phyloP scores from a whole-genome alignment of 202 grass and related monocot species.

The Eragrostis tef region DNA sequence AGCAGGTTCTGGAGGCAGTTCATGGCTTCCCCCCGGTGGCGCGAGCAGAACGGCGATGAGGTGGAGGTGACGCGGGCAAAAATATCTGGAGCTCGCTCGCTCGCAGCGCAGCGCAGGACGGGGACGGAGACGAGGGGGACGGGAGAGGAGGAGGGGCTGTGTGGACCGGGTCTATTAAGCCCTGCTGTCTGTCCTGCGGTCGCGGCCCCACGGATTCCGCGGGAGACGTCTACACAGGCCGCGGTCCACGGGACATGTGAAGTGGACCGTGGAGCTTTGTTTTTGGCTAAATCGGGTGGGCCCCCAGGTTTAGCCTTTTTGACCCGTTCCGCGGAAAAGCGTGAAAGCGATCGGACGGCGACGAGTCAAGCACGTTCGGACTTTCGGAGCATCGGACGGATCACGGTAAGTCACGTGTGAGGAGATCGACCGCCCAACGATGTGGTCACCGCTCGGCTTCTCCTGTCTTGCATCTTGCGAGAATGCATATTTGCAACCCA shows the following conservation, averaged over 20 bases:
- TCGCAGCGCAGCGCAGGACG: not conserved
- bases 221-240: conserved; percentile 37
- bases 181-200: not conserved
- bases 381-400: no score
- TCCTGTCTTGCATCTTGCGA: no score
- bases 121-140: not conserved
- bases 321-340: conserved; percentile 33
- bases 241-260: not conserved
- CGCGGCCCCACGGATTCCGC: not conserved
- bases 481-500: no score
- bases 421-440: not conserved
- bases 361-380: conserved; percentile 27
- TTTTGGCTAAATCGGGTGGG: conserved; percentile 44
- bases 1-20: conserved; percentile 75
- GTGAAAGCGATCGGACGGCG: conserved; percentile 40
- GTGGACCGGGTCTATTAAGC: conserved; percentile 42
- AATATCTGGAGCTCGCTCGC: conserved; percentile 37
- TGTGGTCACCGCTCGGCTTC: no score
- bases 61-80: not conserved
- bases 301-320: conserved; percentile 33
- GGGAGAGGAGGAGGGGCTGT: not conserved
- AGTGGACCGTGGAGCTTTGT: not conserved
- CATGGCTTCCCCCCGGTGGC: conserved; percentile 51
- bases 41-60: not conserved
- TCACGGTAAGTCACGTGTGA: not conserved